Conservation (phyloP, 225 moss, liverwort and hornwort genomes). For the Marchantia paleacea region DNA sequence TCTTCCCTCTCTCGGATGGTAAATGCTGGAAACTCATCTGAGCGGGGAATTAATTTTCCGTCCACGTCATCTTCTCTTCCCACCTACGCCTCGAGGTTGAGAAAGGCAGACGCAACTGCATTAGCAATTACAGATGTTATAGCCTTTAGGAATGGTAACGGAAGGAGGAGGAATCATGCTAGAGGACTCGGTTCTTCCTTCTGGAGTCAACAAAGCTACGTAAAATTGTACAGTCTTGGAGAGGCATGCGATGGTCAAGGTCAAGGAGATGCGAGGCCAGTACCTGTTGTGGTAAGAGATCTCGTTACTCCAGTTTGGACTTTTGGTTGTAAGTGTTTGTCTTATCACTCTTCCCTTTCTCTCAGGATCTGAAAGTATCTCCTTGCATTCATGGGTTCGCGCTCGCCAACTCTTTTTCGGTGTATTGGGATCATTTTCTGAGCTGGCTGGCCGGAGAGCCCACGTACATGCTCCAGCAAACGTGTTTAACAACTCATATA, state of each 20-base stretch:
- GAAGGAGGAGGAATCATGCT: not conserved
- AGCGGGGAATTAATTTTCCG: constrained; percentile 1
- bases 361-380: too few species aligned
- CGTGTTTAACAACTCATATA: not conserved
- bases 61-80: constrained; percentile 10
- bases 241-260: not conserved
- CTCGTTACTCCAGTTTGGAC: too few species aligned
- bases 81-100: constrained; percentile 1
- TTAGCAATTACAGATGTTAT: constrained; percentile 11
- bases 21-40: constrained; percentile 14
- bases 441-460: not conserved
- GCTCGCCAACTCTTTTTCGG: too few species aligned
- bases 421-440: not conserved
- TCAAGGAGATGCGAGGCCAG: not conserved
- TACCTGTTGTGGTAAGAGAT: constrained; percentile 17
- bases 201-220: constrained; percentile 21
- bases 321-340: too few species aligned
- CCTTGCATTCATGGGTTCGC: too few species aligned
- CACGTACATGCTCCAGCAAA: not conserved
- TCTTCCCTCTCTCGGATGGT: constrained; percentile 2
- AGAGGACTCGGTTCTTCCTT: constrained; percentile 18
- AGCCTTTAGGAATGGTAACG: constrained; percentile 3
- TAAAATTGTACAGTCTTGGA: constrained; percentile 13
- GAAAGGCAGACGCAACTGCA: constrained; percentile 16
- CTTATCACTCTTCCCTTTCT: too few species aligned